Conservation (phyloP, 371 early-diverging fungal genomes). For the Batrachochytrium dendrobatidis region DNA sequence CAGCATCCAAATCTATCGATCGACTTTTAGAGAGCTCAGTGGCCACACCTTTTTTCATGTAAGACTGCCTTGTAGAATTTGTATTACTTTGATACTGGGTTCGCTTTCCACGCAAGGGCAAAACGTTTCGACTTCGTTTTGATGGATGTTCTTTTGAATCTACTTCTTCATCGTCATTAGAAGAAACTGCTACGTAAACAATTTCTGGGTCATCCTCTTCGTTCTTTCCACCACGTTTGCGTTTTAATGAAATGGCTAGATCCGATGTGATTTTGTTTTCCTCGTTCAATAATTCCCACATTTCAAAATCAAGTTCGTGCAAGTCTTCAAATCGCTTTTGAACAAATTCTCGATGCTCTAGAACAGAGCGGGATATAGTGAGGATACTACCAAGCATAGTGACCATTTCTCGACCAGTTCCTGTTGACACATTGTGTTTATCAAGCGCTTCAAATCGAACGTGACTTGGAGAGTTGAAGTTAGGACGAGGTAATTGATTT, state of each 20-base stretch:
- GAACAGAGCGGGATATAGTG: conserved; percentile 16
- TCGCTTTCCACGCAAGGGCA: no score
- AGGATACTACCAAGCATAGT: conserved; percentile 32
- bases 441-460: no score
- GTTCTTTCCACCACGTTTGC: background rate
- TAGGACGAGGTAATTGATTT: no score
- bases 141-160: conserved; percentile 29
- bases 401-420: background rate
- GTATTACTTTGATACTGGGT: no score
- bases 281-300: background rate
- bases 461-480: no score
- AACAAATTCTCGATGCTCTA: conserved; percentile 15
- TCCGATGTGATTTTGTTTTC: background rate
- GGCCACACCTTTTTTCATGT: no score
- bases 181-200: background rate
- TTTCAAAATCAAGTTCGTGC: background rate
- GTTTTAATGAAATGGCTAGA: background rate
- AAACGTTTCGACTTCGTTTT: no score
- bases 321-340: conserved; percentile 11
- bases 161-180: conserved; percentile 3
- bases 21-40: no score
- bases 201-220: background rate
- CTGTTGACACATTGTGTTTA: no score
- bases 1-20: no score
- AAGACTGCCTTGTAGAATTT: no score